Evolutionary conservation across 805 yeast species (phyloP).

Genomic region (Metschnikowia rubicola): DNA sequence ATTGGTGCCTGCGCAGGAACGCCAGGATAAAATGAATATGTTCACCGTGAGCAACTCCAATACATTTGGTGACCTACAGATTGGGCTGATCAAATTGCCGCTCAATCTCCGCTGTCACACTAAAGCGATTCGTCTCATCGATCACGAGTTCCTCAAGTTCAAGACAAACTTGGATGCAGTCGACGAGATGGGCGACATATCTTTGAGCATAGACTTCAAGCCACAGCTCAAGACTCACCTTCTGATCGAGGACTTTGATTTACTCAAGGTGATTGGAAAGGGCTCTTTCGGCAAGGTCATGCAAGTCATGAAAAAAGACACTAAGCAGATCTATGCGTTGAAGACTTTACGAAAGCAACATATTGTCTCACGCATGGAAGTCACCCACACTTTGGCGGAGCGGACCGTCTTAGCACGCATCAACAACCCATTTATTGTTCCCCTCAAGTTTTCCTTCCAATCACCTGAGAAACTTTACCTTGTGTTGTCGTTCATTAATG

Average conservation of each 20-base stretch:
- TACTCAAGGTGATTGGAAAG: slow-evolving; percentile 93
- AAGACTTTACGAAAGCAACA: slow-evolving; percentile 93
- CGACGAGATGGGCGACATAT: slow-evolving; percentile 49
- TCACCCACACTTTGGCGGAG: slow-evolving; percentile 94
- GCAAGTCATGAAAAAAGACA: slow-evolving; percentile 96
- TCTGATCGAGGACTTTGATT: slow-evolving; percentile 86
- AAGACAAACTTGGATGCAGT: slow-evolving; percentile 40
- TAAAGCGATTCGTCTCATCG: slow-evolving; percentile 53
- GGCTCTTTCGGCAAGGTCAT: slow-evolving; percentile 98
- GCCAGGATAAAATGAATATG: slow-evolving; percentile 24
- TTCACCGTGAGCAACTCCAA: slow-evolving; percentile 34
- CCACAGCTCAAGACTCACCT: slow-evolving; percentile 61
- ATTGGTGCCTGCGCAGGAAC: slow-evolving; percentile 44
- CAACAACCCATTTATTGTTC: slow-evolving; percentile 93
- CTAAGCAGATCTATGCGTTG: slow-evolving; percentile 89
- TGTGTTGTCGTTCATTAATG: slow-evolving; percentile 90
- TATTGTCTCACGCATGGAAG: slow-evolving; percentile 90
- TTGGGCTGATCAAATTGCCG: slow-evolving; percentile 68
- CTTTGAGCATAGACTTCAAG: slow-evolving; percentile 65
- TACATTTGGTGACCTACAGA: slow-evolving; percentile 62
- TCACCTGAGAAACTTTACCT: slow-evolving; percentile 92
- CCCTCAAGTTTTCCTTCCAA: slow-evolving; percentile 93
- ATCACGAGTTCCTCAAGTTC: slow-evolving; percentile 49
- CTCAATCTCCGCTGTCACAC: slow-evolving; percentile 53
- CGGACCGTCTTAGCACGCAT: slow-evolving; percentile 92